Evolutionary conservation across 2,329 filamentous ascomycete genomes (phyloP).

Genomic region (Pestalotiopsis sp.): DNA sequence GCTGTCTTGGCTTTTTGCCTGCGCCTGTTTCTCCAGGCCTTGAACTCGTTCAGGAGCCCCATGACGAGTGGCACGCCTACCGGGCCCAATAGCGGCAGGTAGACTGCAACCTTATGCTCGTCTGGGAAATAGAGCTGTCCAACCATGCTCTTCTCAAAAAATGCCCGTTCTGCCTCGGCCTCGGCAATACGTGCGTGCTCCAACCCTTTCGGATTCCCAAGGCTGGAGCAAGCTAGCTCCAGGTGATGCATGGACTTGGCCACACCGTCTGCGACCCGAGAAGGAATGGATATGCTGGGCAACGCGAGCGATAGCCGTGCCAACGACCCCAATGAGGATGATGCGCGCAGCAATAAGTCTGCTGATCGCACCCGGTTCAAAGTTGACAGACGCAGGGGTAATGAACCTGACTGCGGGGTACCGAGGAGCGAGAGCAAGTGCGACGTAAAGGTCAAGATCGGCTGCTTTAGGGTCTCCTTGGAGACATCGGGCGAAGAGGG

Average conservation of each 20-base stretch:
- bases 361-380: slow-evolving; percentile 84
- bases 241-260: slow-evolving; percentile 78
- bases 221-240: slow-evolving; percentile 71
- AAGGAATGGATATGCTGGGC: slow-evolving; percentile 88
- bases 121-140: slow-evolving; percentile 98
- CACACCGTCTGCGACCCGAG: slow-evolving; percentile 83
- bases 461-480: slow-evolving; percentile 70
- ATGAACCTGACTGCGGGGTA: slow-evolving; percentile 78
- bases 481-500: slow-evolving; percentile 55
- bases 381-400: slow-evolving; percentile 83
- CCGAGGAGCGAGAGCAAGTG: slow-evolving; percentile 89
- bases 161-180: slow-evolving; percentile 86
- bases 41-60: slow-evolving; percentile 80
- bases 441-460: slow-evolving; percentile 86
- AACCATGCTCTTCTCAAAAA: slow-evolving; percentile 99
- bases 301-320: slow-evolving; percentile 83
- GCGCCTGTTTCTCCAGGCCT: slow-evolving; percentile 56
- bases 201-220: slow-evolving; percentile 70
- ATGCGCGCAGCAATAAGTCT: slow-evolving; percentile 84
- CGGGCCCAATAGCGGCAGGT: slow-evolving; percentile 86
- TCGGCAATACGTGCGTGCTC: slow-evolving; percentile 84
- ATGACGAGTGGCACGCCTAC: slow-evolving; percentile 88
- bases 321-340: slow-evolving; percentile 90
- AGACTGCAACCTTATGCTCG: slow-evolving; percentile 97
- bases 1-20: slow-evolving; percentile 42